Conservation (phyloP, 1,284 basidiomycete species). For the Mycosarcoma mackinlayi region DNA sequence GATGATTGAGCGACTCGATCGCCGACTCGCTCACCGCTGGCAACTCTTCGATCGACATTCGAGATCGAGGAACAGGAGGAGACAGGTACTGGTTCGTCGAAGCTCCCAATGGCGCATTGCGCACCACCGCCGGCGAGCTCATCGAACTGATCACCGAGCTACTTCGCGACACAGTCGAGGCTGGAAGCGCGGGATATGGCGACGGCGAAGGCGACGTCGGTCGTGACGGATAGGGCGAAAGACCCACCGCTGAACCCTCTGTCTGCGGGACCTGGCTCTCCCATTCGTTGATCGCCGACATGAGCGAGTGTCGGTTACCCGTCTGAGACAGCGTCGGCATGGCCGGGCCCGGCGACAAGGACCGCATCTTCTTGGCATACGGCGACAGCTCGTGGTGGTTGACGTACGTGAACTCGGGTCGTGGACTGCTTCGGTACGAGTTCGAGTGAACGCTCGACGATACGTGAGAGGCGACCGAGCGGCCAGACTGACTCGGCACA, state of each 20-base stretch:
- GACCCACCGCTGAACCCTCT: constrained; percentile 2
- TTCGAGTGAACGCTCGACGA: constrained; percentile 51
- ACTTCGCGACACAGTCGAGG: constrained; percentile 45
- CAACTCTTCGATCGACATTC: constrained; percentile 32
- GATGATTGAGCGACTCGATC: constrained; percentile 22
- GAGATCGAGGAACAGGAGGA: constrained; percentile 46
- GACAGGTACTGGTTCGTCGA: constrained; percentile 60
- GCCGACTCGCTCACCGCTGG: constrained; percentile 23
- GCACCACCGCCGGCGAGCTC: constrained; percentile 52
- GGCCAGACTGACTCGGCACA: constrained; percentile 45
- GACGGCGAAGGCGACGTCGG: constrained; percentile 29
- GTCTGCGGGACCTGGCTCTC: constrained; percentile 50
- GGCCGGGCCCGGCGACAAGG: constrained; percentile 46
- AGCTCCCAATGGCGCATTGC: constrained; percentile 60
- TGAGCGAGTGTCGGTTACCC: constrained; percentile 45
- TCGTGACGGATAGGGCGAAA: constrained; percentile 37
- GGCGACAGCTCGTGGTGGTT: constrained; percentile 53
- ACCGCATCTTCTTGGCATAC: constrained; percentile 50
- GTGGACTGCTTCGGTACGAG: constrained; percentile 39
- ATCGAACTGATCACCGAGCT: constrained; percentile 51
- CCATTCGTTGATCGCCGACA: constrained; percentile 65
- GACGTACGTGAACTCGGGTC: constrained; percentile 44
- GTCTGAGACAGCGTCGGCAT: constrained; percentile 30
- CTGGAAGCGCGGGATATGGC: constrained; percentile 46
- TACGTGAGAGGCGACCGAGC: constrained; percentile 50